Percentiles rank a stretch among this genome's conserved stretches.
phyloP scores from a whole-genome alignment of 306 rosid species.

The Dalbergia cochinchinensis region DNA sequence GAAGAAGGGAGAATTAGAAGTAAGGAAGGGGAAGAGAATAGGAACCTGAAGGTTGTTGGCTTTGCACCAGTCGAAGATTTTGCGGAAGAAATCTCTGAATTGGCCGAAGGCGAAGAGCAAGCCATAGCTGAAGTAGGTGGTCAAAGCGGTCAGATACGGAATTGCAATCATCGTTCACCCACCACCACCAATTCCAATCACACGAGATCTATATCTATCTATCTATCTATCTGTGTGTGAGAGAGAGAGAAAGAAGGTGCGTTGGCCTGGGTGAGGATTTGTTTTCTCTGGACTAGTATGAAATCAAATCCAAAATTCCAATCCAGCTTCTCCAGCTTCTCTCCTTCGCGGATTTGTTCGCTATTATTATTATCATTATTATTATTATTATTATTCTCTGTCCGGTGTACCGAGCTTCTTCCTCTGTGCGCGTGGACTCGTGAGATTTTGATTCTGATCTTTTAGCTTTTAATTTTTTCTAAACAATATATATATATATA shows the following conservation, averaged over 20 bases:
- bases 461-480: no score
- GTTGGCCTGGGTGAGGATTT: background rate
- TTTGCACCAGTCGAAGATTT: constrained; percentile 61
- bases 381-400: no score
- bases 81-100: constrained; percentile 78
- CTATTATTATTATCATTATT: no score
- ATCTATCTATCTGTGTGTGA: background rate
- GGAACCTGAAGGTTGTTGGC: constrained; percentile 67
- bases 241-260: background rate
- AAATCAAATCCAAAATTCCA: no score
- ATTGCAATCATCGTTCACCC: constrained; percentile 60
- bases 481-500: no score
- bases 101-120: constrained; percentile 83
- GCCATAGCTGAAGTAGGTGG: constrained; percentile 87
- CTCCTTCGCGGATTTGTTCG: no score
- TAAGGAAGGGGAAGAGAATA: background rate
- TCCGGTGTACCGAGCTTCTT: no score
- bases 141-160: constrained; percentile 78
- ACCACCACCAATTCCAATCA: background rate
- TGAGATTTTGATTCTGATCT: no score
- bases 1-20: background rate
- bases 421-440: no score
- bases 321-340: no score
- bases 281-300: background rate
- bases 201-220: background rate